phyloP scores from a whole-genome alignment of 208 protist species.

The Trypanosoma theileri region DNA sequence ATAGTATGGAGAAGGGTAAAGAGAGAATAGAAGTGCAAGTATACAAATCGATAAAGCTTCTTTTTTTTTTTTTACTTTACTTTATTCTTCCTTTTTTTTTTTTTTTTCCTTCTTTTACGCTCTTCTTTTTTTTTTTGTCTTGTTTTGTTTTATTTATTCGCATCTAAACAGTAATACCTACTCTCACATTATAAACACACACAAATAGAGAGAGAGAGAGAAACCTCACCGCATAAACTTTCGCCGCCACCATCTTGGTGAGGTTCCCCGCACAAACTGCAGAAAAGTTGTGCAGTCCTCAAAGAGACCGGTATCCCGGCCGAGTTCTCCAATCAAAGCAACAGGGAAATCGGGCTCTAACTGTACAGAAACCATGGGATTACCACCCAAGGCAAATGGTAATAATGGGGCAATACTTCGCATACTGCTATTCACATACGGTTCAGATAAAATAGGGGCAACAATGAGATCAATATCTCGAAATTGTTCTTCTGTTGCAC shows the following conservation, averaged over 20 bases:
- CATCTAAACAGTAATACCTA: too few species aligned
- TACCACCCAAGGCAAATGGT: slow-evolving; percentile 80
- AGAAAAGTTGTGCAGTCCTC: slow-evolving; percentile 80
- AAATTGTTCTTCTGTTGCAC: slow-evolving; percentile 81
- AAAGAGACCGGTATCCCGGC: slow-evolving; percentile 80
- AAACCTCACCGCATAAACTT: slow-evolving; percentile 38
- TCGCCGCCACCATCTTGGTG: slow-evolving; percentile 67
- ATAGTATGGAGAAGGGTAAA: too few species aligned
- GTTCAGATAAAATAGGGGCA: slow-evolving; percentile 72
- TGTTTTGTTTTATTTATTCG: too few species aligned
- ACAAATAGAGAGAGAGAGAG: too few species aligned
- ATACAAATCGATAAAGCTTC: too few species aligned
- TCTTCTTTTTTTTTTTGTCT: background rate
- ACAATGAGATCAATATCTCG: slow-evolving; percentile 81
- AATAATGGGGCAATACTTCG: slow-evolving; percentile 62
- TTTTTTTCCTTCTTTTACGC: background rate
- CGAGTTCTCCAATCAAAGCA: slow-evolving; percentile 74
- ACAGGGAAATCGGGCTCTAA: slow-evolving; percentile 65
- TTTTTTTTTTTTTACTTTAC: too few species aligned
- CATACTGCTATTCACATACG: slow-evolving; percentile 69
- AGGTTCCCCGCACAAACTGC: slow-evolving; percentile 76
- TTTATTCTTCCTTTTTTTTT: too few species aligned
- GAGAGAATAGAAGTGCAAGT: too few species aligned
- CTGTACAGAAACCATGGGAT: slow-evolving; percentile 83
- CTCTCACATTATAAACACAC: too few species aligned